A percentile compares a stretch with the other conserved stretches of the same genome.
These are phyloP conservation scores for Priceomyces haplophilus DNA, from an alignment of 805 yeast species.

Conservation along the genomic window DNA sequence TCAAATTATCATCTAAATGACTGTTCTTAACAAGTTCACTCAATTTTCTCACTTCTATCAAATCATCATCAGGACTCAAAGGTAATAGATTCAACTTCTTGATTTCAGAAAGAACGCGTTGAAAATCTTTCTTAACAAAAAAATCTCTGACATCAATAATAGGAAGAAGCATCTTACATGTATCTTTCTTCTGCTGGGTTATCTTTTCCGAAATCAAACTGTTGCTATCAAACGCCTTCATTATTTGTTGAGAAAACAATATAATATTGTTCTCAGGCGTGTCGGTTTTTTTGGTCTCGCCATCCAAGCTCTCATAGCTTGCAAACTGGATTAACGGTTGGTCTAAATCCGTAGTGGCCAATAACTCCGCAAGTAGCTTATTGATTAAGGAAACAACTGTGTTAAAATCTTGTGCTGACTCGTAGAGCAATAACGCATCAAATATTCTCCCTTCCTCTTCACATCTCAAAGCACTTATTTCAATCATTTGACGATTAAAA, in stretches of 20 bases:
- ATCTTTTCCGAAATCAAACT: constrained; percentile 57
- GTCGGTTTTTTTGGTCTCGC: constrained; percentile 28
- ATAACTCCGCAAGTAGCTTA: constrained; percentile 71
- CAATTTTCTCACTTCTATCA: constrained; percentile 56
- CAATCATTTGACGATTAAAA: constrained; percentile 70
- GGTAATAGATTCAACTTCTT: constrained; percentile 68
- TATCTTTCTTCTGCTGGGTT: constrained; percentile 54
- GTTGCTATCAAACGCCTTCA: constrained; percentile 51
- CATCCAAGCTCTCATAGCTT: constrained; percentile 34
- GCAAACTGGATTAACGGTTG: constrained; percentile 48
- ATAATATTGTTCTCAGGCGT: constrained; percentile 48
- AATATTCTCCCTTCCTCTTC: constrained; percentile 87
- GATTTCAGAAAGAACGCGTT: constrained; percentile 52
- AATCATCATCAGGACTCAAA: constrained; percentile 41
- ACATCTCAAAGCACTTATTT: constrained; percentile 79
- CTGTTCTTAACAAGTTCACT: constrained; percentile 62
- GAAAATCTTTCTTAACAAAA: constrained; percentile 58
- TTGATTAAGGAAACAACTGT: constrained; percentile 75
- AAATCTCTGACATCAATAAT: constrained; percentile 65
- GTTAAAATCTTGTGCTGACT: constrained; percentile 82
- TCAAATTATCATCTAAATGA: constrained; percentile 62
- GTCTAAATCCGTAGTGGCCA: constrained; percentile 68
- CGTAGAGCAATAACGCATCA: constrained; percentile 83
- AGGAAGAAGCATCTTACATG: constrained; percentile 61
- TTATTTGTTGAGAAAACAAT: constrained; percentile 42